phyloP scores from a whole-genome alignment of 2,329 filamentous ascomycete genomes.

The Sphaerulina musiva region DNA sequence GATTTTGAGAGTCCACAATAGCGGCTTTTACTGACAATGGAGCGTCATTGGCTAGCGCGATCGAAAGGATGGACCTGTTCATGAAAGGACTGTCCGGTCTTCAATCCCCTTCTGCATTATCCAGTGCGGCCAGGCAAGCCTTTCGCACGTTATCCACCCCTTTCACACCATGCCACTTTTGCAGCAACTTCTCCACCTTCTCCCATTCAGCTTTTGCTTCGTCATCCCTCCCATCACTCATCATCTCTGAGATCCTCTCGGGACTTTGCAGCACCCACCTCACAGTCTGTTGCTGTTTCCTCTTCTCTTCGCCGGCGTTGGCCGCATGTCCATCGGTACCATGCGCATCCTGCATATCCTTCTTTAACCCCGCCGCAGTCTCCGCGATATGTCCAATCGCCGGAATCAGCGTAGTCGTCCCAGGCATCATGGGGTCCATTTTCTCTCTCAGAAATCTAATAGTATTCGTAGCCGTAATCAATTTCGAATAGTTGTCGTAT shows the following conservation, averaged over 20 bases:
- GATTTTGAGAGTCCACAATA: no score
- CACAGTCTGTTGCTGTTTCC: slow-evolving; percentile 51
- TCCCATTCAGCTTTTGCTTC: slow-evolving; percentile 53
- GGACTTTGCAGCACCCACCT: slow-evolving; percentile 58
- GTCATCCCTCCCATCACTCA: slow-evolving; percentile 53
- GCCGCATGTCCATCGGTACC: not conserved
- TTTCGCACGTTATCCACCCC: slow-evolving; percentile 39
- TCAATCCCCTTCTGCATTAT: slow-evolving; percentile 3
- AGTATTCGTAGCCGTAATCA: slow-evolving; percentile 94
- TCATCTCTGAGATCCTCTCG: slow-evolving; percentile 51
- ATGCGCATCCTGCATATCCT: slow-evolving; percentile 31
- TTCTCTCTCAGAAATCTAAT: slow-evolving; percentile 81
- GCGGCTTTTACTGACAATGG: no score
- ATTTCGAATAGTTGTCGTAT: slow-evolving; percentile 96
- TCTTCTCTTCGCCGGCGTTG: slow-evolving; percentile 33
- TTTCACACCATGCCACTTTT: slow-evolving; percentile 40
- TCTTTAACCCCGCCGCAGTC: slow-evolving; percentile 44
- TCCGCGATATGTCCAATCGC: slow-evolving; percentile 69
- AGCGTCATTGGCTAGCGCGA: no score
- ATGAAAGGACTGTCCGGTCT: not conserved
- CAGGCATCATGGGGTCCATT: slow-evolving; percentile 72
- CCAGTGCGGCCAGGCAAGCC: slow-evolving; percentile 32
- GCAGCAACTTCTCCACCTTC: slow-evolving; percentile 36
- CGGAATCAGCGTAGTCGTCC: slow-evolving; percentile 64
- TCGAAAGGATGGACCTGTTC: not conserved